Evolutionary conservation across 441 rosid species (phyloP).

Genomic region (Croton setiger): DNA sequence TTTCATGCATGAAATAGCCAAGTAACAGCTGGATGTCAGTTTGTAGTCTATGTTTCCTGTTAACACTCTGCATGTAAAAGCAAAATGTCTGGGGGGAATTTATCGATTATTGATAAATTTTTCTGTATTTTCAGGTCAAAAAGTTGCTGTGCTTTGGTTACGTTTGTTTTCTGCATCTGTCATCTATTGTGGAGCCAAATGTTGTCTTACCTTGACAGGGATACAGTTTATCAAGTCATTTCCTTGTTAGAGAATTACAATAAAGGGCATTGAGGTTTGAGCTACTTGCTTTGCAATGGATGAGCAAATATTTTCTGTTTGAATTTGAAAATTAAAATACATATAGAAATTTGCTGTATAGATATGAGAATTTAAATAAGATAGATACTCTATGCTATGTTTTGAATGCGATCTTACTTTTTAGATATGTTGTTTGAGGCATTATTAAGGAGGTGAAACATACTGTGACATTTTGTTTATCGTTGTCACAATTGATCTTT

Average conservation of each 20-base stretch:
- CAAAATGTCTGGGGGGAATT: background rate
- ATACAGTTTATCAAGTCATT: conserved; percentile 15
- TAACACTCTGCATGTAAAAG: background rate
- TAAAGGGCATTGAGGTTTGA: conserved; percentile 36
- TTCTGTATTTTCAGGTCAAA: conserved; percentile 6
- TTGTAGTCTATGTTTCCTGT: background rate
- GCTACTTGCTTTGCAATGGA: conserved; percentile 13
- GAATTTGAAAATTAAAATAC: background rate
- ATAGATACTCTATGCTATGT: background rate
- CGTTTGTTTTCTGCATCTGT: background rate
- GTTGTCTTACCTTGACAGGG: conserved; percentile 17
- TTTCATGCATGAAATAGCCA: conserved; percentile 1
- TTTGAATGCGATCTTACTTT: background rate
- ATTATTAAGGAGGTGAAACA: background rate
- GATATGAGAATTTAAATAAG: background rate
- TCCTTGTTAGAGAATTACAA: conserved; percentile 6
- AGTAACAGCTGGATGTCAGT: background rate
- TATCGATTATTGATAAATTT: background rate
- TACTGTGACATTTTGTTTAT: background rate
- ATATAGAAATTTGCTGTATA: background rate
- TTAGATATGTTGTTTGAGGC: background rate
- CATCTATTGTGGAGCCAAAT: conserved; percentile 11
- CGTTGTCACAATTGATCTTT: background rate
- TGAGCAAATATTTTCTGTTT: conserved; percentile 2
- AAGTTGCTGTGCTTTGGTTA: conserved; percentile 12